Base-by-base conservation (phyloP, 495 filamentous ascomycete species). In the Acidiella bohemica region DNA sequence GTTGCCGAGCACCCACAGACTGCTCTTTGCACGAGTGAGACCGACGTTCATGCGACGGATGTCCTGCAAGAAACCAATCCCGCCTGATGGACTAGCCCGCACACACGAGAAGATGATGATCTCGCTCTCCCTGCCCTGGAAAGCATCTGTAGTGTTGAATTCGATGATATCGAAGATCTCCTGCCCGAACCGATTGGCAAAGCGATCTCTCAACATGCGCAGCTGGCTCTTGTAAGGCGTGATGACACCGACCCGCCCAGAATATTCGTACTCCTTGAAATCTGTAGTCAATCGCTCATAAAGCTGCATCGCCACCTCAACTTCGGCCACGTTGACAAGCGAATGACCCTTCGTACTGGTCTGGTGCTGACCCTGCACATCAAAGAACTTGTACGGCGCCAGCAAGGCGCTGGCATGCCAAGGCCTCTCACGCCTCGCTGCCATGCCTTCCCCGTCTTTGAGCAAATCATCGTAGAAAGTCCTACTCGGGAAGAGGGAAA, bases 1-100 rank as follows among this genome's bases (percentile, higher is more conserved):
- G 54, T 95, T 90, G 42, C 90, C 90, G 12, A 97, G 69, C 44
- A 97, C 85, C 78, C 85, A 97, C 19, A 97, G 68, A 2, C 86
- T 94, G 11, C 81, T 92, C 54, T 93, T 94, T 9, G 90, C 92
- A 67, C 90, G 76, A 6, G 90, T 97, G 30, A 97, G 66, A 64
- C 90, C 90, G 54, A 97, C 90, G 63, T 97, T 97, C 90, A 97
- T 97, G 73, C 90, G 90, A 36, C 90, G 77, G 54, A 97, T 93
- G 63, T 97, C 90, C 31, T 80, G 77, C 69, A 97, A 77, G 73
- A 97, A 97, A 68, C 90, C 90, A 54, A 97, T 93, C 51, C 92
- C 84, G 21, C 85, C 84, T 21, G 76, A 81, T 9, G 74, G 66
- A 12, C 82, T 87, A 23, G 90, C 86, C 60, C 90, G 76, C 23